Conservation (phyloP, 768 basidiomycete species). For the Clavulina sp. region DNA sequence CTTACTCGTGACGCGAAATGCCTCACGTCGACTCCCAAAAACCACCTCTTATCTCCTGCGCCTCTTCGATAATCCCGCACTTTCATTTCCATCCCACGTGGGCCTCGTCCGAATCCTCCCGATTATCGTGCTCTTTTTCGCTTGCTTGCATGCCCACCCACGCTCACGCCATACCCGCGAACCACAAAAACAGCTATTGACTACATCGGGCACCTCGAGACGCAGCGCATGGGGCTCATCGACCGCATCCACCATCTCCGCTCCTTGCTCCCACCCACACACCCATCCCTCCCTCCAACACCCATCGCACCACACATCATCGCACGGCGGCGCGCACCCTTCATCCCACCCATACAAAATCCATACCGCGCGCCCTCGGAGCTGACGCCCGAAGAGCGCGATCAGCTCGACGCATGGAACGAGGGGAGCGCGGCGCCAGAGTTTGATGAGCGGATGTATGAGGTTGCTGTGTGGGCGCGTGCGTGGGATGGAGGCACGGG, state of each 20-base stretch:
- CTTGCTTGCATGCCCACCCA: too few relatives aligned
- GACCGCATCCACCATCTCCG: slow-evolving; percentile 45
- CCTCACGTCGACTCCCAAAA: too few relatives aligned
- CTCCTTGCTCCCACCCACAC: slow-evolving; percentile 35
- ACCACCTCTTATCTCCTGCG: too few relatives aligned
- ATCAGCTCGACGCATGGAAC: background rate
- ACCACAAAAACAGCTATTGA: slow-evolving; percentile 66
- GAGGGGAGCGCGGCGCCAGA: background rate
- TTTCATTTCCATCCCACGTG: too few relatives aligned
- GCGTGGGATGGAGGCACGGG: slow-evolving; percentile 66
- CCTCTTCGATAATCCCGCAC: too few relatives aligned
- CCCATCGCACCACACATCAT: slow-evolving; percentile 15
- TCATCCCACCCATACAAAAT: background rate
- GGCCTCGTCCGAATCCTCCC: too few relatives aligned
- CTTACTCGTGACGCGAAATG: too few relatives aligned
- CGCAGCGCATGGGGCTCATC: slow-evolving; percentile 38
- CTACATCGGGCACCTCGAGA: slow-evolving; percentile 49
- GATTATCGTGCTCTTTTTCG: too few relatives aligned
- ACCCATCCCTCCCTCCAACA: slow-evolving; percentile 30
- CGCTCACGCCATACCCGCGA: too few relatives aligned
- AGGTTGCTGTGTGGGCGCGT: slow-evolving; percentile 46
- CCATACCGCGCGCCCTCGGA: background rate
- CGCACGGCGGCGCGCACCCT: slow-evolving; percentile 17
- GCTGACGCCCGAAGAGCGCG: background rate
- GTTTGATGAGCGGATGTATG: background rate